Base-by-base conservation (phyloP, 176 grass and related monocot genomes). In the Dendrocalamus sinicus region DNA sequence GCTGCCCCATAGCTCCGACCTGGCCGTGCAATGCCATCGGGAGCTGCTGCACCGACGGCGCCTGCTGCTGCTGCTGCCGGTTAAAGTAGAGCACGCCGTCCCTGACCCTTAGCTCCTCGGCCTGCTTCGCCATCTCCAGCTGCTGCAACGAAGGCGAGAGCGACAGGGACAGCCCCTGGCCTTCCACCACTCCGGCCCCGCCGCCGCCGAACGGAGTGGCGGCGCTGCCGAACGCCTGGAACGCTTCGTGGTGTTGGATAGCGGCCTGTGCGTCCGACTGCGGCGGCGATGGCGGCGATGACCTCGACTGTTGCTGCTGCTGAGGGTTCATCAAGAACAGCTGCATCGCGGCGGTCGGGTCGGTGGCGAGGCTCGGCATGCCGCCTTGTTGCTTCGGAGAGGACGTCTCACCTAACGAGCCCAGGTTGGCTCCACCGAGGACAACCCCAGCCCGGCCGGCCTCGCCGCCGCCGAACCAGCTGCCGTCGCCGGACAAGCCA, bases 31-130 rank as follows among this genome's bases (percentile, higher is more conserved):
- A 82, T 81, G 91, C 91, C 71, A 93, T 86, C 59, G 84, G 77
- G 40, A 89, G 73, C 74, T 93, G 92, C 61, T 78, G 85, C 86
- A 89, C 85, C 83, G 78, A 71, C 40, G 86, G 19, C 13, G 47
- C 77, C 68, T 87, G 84, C 54, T 75, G 86, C 58, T 75, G 86
- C 58, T 90, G 70, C 57, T 86, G 89, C 20, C 89, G 91, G 83
- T 98, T 94, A 83, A 98, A 95, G 83, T 94, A 98, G 50, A 98
- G 69, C 75, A 96, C 89, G 76, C 92, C 94, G 69, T 98, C 91
- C 9, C 96, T 63, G 26, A 96, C 86, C 30, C 96, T 78, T 22
- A 98, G 85, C 72, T 98, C 96, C 72, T 98, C 93, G 22, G 90
- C 92, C 84, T 84, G 85, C 84, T 99, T 99, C 55, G 92, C 88